These are phyloP conservation scores for Amanita fuliginea DNA, from an alignment of 768 basidiomycete species.

Conservation along the genomic window DNA sequence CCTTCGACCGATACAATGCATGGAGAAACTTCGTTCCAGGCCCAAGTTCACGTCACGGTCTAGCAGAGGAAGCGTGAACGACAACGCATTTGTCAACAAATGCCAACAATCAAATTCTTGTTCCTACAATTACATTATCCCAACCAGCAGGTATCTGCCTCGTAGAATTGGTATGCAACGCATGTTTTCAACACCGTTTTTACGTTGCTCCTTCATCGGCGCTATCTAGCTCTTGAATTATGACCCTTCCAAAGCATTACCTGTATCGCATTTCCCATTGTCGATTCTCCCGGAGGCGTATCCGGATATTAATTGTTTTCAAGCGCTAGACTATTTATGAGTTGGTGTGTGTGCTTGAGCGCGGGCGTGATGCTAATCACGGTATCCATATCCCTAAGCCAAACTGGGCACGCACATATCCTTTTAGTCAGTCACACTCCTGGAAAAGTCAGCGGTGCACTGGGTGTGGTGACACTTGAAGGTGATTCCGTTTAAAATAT, in stretches of 20 bases:
- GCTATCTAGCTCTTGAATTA: conserved; percentile 65
- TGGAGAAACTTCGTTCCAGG: too few species aligned
- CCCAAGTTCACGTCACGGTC: too few species aligned
- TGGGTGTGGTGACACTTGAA: conserved; percentile 88
- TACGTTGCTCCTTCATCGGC: too few species aligned
- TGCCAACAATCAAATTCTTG: too few species aligned
- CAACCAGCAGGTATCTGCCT: too few species aligned
- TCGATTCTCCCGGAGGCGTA: conserved; percentile 84
- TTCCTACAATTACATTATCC: too few species aligned
- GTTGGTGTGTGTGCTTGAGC: conserved; percentile 8
- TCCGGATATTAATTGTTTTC: conserved; percentile 87
- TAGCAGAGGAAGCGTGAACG: too few species aligned
- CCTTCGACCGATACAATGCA: too few species aligned
- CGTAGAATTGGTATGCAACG: too few species aligned
- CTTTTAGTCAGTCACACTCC: conserved; percentile 79
- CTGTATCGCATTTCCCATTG: conserved; percentile 66
- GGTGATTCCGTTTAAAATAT: conserved; percentile 31
- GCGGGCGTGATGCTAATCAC: background rate
- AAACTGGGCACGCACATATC: conserved; percentile 91
- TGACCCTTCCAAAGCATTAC: conserved; percentile 70
- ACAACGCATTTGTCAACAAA: too few species aligned
- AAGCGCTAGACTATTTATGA: conserved; percentile 88
- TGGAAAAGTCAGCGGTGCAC: conserved; percentile 70
- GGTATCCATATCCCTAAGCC: too few species aligned
- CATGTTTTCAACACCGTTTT: too few species aligned